Evolutionary conservation across 805 yeast species (phyloP).

Genomic region (Aciculoconidium aculeatum): DNA sequence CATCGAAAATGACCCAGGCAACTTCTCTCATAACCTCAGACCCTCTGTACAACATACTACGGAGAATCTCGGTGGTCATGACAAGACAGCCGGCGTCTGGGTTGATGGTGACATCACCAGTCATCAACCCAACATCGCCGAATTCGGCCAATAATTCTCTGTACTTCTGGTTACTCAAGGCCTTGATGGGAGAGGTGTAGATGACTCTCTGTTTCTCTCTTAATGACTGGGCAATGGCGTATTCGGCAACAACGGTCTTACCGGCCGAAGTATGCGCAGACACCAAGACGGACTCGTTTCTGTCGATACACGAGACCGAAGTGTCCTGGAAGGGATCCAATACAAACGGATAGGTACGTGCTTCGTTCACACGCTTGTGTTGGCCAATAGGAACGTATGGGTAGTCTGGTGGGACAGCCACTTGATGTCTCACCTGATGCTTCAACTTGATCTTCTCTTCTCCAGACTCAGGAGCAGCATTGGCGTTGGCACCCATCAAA

Average conservation of each 20-base stretch:
- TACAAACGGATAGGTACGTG: slow-evolving; percentile 85
- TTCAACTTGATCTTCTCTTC: slow-evolving; percentile 56
- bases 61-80: slow-evolving; percentile 96
- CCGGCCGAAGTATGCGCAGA: slow-evolving; percentile 98
- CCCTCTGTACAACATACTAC: slow-evolving; percentile 96
- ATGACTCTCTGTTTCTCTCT: slow-evolving; percentile 89
- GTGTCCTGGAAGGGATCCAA: slow-evolving; percentile 98
- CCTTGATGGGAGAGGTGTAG: slow-evolving; percentile 93
- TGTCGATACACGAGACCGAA: slow-evolving; percentile 90
- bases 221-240: slow-evolving; percentile 93
- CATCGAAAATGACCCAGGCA: slow-evolving; percentile 98
- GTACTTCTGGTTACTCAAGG: slow-evolving; percentile 89
- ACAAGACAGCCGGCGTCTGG: slow-evolving; percentile 98
- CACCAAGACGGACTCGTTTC: slow-evolving; percentile 90
- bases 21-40: slow-evolving; percentile 98
- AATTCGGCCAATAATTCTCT: slow-evolving; percentile 89
- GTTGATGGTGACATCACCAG: slow-evolving; percentile 97
- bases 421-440: slow-evolving; percentile 97
- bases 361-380: slow-evolving; percentile 72
- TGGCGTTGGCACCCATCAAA: slow-evolving; percentile 33
- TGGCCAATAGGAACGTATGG: slow-evolving; percentile 84
- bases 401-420: slow-evolving; percentile 89
- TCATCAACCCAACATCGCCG: slow-evolving; percentile 97
- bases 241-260: slow-evolving; percentile 95
- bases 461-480: slow-evolving; percentile 24